Conservation (phyloP, 2,329 filamentous ascomycete species). For the Penicillium sp. region DNA sequence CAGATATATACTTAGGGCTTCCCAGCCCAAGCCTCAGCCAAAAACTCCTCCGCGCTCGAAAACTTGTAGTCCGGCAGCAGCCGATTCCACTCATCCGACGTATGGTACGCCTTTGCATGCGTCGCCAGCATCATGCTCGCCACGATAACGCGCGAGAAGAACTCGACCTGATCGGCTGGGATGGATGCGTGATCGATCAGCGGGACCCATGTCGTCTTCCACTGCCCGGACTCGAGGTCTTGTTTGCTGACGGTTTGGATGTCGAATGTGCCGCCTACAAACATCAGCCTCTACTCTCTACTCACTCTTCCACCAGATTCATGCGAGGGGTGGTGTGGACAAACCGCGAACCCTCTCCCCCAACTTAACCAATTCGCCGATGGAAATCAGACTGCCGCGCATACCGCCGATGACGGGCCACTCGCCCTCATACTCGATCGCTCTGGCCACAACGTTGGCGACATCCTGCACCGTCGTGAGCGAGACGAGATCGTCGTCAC, state of each 20-base stretch:
- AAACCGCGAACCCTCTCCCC: conserved; percentile 34
- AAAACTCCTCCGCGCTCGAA: conserved; percentile 26
- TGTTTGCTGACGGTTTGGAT: conserved; percentile 28
- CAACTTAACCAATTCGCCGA: conserved; percentile 28
- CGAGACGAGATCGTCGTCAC: conserved; percentile 27
- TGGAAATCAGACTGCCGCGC: conserved; percentile 27
- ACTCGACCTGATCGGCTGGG: conserved; percentile 22
- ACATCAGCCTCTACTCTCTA: too few relatives aligned
- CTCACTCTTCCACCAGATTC: too few relatives aligned
- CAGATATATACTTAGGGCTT: conserved; percentile 16
- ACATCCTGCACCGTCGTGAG: conserved; percentile 36
- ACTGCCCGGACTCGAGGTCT: conserved; percentile 27
- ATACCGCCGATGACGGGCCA: conserved; percentile 43
- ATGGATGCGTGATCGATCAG: conserved; percentile 25
- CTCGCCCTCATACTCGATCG: conserved; percentile 38
- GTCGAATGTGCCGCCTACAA: conserved; percentile 9
- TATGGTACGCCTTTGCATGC: conserved; percentile 20
- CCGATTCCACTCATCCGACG: conserved; percentile 34
- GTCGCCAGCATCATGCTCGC: conserved; percentile 24
- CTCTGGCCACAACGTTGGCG: conserved; percentile 31
- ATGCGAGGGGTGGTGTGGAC: conserved; percentile 9
- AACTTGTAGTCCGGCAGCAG: conserved; percentile 35
- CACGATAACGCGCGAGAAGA: conserved; percentile 18
- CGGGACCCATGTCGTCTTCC: conserved; percentile 24
- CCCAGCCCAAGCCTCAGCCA: conserved; percentile 23